Evolutionary conservation across 345 rosid species (phyloP).

Genomic region (Boechera retrofracta): DNA sequence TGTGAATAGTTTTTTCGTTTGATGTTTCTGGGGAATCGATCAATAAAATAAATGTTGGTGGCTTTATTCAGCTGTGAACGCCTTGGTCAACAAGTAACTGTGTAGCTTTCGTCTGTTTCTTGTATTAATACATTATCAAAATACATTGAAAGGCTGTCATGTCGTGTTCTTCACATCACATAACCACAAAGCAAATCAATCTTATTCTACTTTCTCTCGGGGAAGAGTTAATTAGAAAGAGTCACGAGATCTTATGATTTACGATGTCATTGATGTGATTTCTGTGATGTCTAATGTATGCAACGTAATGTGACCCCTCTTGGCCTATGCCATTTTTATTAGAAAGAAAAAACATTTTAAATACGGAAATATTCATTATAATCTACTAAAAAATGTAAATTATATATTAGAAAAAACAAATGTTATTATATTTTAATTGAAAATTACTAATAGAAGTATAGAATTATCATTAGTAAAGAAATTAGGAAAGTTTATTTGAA

Average conservation of each 20-base stretch:
- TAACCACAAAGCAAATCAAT: constrained; percentile 28
- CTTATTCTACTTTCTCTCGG: constrained; percentile 37
- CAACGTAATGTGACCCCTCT: not conserved
- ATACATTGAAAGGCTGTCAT: constrained; percentile 39
- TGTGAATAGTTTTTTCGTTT: constrained; percentile 32
- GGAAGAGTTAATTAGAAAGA: constrained; percentile 25
- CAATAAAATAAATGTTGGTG: constrained; percentile 35
- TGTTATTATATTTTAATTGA: not conserved
- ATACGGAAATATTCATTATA: not conserved
- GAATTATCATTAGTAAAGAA: not conserved
- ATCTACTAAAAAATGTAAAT: not conserved
- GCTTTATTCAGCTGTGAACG: constrained; percentile 11
- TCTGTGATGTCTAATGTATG: not conserved
- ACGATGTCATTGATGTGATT: constrained; percentile 13
- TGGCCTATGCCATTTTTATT: not conserved
- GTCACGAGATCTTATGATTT: constrained; percentile 33
- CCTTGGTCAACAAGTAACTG: constrained; percentile 40
- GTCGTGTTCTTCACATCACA: constrained; percentile 39
- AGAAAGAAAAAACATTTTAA: not conserved
- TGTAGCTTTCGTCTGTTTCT: constrained; percentile 28
- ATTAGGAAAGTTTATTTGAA: not conserved
- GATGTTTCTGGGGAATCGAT: constrained; percentile 23
- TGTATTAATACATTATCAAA: constrained; percentile 10
- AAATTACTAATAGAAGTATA: not conserved
- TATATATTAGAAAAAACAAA: not conserved